phyloP scores from a whole-genome alignment of 139 green algal species.

The Chara braunii region DNA sequence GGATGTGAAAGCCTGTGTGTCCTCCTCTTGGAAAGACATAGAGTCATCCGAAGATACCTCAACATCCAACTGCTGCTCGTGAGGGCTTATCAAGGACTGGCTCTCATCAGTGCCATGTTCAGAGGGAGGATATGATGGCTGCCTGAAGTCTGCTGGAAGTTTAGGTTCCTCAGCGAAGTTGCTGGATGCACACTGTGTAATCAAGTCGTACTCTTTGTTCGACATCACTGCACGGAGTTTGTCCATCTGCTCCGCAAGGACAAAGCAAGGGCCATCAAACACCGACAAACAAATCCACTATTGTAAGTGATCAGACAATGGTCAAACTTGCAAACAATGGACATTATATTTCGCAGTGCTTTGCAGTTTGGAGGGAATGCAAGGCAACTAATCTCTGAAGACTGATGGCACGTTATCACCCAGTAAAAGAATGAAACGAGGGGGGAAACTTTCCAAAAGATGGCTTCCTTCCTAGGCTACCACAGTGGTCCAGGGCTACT shows the following conservation, averaged over 20 bases:
- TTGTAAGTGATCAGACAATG: too few relatives aligned
- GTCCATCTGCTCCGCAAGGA: constrained; percentile 42
- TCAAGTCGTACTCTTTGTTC: constrained; percentile 64
- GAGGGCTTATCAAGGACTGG: too few relatives aligned
- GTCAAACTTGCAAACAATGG: too few relatives aligned
- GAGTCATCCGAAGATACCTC: too few relatives aligned
- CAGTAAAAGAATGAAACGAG: not conserved
- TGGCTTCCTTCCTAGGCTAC: too few relatives aligned
- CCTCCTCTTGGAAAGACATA: not conserved
- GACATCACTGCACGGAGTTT: constrained; percentile 41
- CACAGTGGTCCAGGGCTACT: too few relatives aligned
- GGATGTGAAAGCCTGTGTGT: constrained; percentile 5
- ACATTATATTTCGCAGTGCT: too few relatives aligned
- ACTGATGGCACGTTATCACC: not conserved
- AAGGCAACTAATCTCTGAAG: not conserved
- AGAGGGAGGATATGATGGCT: not conserved
- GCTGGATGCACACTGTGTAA: constrained; percentile 53
- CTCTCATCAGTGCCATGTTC: not conserved
- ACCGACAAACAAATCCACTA: too few relatives aligned
- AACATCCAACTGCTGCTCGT: not conserved
- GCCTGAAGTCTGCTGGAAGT: constrained; percentile 21
- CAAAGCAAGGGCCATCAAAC: too few relatives aligned
- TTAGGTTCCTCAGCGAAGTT: constrained; percentile 57
- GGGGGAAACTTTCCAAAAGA: too few relatives aligned
- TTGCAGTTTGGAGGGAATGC: not conserved